phyloP scores from a whole-genome alignment of 306 rosid genomes.

The Albizia julibrissin region DNA sequence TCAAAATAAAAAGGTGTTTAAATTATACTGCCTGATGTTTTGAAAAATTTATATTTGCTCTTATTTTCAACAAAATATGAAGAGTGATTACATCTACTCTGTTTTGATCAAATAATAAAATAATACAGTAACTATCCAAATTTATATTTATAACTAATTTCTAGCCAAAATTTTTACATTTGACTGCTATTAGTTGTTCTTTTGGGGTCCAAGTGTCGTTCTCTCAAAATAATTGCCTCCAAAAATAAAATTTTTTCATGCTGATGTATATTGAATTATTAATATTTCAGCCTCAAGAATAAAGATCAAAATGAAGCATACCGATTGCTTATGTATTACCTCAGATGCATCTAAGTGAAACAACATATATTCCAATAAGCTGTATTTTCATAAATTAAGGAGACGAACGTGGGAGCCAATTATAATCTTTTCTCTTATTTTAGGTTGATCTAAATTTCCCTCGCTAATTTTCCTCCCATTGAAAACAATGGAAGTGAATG shows the following conservation, averaged over 20 bases:
- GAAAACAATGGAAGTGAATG: slow-evolving; percentile 25
- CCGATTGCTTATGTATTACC: not conserved
- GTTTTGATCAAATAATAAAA: not conserved
- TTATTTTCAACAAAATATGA: not conserved
- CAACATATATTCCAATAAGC: not conserved
- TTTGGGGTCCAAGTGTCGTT: not conserved
- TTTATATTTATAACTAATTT: too few species aligned
- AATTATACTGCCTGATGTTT: not conserved
- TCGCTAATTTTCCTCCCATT: not conserved
- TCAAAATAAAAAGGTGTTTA: not conserved
- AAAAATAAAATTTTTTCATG: not conserved
- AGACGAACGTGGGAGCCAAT: not conserved
- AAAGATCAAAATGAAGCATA: not conserved
- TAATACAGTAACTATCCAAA: too few species aligned
- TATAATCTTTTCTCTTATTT: not conserved
- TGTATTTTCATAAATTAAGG: not conserved
- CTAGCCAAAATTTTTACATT: too few species aligned
- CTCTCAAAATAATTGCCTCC: not conserved
- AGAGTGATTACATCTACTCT: too few species aligned
- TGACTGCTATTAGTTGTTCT: too few species aligned
- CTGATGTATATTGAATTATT: not conserved
- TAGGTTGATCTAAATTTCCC: not conserved
- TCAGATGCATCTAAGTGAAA: not conserved
- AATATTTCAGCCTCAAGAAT: not conserved
- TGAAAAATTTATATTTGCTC: not conserved